Base-by-base conservation (phyloP, 1,139 yeast species). In the Protomyces lactucae-debilis region DNA sequence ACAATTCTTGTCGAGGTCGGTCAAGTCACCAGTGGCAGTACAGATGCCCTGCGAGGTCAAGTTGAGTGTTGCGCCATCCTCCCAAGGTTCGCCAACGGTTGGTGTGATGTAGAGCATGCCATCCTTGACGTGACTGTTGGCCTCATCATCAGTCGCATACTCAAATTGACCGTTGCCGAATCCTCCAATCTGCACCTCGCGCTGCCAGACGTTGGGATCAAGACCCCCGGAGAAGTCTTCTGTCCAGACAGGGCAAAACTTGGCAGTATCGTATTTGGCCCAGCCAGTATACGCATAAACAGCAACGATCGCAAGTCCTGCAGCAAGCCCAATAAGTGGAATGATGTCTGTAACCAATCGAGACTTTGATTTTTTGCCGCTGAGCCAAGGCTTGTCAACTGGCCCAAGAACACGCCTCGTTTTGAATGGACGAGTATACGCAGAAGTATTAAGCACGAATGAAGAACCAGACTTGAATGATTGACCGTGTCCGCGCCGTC, bases 131-230 rank as follows among this genome's bases (percentile, higher is more conserved):
- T 57, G 65, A 2, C 68, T 52, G 56, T 67, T 67, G 52, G 61
- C 52, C 14, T 43, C 39, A 12, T 60, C 56, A n/a, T 59, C 53
- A 2, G 69, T 66, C 25, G 67, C 53, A 67, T 68, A 67, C 21
- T 66, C 66, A 23, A 67, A 67, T 55, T 63, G 65, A 23, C 65
- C 66, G 45, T 66, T 67, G 43, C 69, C 69, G 43, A 67, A 67
- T 3, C 69, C 69, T 16, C 68, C 68, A 21, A 67, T 39, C 57
- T 67, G 68, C 28, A 57, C 65, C 18, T 66, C 69, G 35, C 52
- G 64, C 6, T 23, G 36, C 69, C 69, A 67, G 8, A 60, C 23
- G 3, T 18, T 18, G 21, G 51, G 16, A 36, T 63, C 64, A 18
- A 65, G 32, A 0, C 66, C 68, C 5, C 21, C 16, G 2, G 43